Conservation (phyloP, 2,329 filamentous ascomycete species). For the Pezicula rhizophila region DNA sequence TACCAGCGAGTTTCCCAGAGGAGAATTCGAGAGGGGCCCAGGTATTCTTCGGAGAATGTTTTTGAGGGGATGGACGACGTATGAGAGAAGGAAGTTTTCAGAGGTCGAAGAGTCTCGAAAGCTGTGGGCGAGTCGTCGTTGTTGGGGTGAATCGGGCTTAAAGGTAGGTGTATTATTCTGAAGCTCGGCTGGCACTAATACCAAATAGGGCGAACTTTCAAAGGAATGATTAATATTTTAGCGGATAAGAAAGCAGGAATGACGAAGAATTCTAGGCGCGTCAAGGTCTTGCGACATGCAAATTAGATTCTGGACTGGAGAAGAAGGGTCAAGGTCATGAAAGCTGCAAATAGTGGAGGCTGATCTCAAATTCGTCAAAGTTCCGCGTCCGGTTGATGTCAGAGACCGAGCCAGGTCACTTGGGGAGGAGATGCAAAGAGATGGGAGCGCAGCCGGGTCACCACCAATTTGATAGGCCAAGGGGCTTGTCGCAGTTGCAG, state of each 20-base stretch:
- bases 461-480: neutral
- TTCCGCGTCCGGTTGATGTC: slow-evolving; percentile 24
- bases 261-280: slow-evolving; percentile 3
- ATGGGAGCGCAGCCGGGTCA: neutral
- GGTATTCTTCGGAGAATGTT: neutral
- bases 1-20: slow-evolving; percentile 11
- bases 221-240: neutral
- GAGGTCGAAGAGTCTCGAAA: neutral
- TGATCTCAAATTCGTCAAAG: slow-evolving; percentile 23
- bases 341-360: slow-evolving; percentile 21
- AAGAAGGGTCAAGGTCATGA: slow-evolving; percentile 5
- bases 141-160: neutral
- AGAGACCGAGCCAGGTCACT: slow-evolving; percentile 14
- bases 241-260: neutral
- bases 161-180: slow-evolving; percentile 1
- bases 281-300: slow-evolving; percentile 8
- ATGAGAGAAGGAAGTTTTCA: neutral
- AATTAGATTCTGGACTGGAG: slow-evolving; percentile 14
- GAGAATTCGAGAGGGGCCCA: slow-evolving; percentile 1
- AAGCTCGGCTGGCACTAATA: neutral
- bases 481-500: neutral
- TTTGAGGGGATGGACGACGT: neutral
- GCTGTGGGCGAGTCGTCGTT: neutral
- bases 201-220: slow-evolving; percentile 4
- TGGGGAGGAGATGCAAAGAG: neutral